A percentile compares a stretch with the other conserved stretches of the same genome.
These are phyloP conservation scores for Giardia duodenalis DNA, from an alignment of 208 protist species.

Conservation along the genomic window DNA sequence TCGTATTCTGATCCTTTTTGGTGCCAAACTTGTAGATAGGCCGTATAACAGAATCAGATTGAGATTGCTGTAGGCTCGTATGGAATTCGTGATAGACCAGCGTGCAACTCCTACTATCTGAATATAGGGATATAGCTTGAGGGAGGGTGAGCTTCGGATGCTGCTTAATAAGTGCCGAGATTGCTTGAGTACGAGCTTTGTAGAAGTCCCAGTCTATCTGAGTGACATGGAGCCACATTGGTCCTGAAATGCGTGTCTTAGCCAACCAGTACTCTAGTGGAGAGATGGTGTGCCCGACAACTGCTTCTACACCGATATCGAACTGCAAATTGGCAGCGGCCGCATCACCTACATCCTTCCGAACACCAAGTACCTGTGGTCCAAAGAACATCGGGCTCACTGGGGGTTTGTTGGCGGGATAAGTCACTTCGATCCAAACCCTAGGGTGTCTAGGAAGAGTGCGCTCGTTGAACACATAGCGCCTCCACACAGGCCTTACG, in stretches of 20 bases:
- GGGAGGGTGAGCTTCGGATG: background rate
- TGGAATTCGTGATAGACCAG: background rate
- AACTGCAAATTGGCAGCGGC: background rate
- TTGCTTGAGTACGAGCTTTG: background rate
- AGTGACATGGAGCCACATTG: background rate
- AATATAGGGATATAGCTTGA: background rate
- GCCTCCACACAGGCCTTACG: background rate
- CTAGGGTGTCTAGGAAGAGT: constrained; percentile 6
- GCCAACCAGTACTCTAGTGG: constrained; percentile 22
- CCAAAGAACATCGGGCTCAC: background rate
- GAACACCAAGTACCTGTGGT: background rate
- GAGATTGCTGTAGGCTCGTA: background rate
- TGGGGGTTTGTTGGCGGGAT: background rate
- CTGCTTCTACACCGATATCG: background rate
- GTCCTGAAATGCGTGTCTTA: background rate
- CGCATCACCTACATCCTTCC: background rate
- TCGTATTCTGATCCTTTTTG: too few relatives aligned
- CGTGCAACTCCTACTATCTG: background rate
- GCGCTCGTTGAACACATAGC: background rate
- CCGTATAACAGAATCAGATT: background rate
- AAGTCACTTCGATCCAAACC: background rate
- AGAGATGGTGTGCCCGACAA: background rate
- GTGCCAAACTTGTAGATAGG: too few relatives aligned
- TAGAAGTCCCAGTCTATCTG: background rate
- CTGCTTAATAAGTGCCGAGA: background rate